These are phyloP conservation scores for Apiospora kogelbergensis DNA, from an alignment of 2,329 filamentous ascomycete species.

Conservation along the genomic window DNA sequence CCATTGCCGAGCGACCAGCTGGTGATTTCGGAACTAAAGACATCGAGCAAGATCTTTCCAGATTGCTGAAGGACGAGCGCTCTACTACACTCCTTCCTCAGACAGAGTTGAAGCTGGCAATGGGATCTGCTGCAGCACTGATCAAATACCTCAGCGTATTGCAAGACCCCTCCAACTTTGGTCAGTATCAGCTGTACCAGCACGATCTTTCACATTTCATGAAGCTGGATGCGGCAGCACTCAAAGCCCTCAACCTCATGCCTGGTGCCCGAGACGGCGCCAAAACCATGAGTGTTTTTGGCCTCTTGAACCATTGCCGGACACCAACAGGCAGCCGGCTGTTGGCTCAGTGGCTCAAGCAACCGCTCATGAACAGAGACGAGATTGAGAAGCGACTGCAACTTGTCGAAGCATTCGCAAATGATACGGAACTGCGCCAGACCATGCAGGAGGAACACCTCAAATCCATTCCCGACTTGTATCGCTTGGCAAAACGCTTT, in stretches of 20 bases:
- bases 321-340: constrained; percentile 89
- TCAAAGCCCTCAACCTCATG: constrained; percentile 96
- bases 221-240: constrained; percentile 93
- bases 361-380: constrained; percentile 86
- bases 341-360: constrained; percentile 94
- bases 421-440: constrained; percentile 88
- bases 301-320: constrained; percentile 95
- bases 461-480: constrained; percentile 89
- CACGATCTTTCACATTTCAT: constrained; percentile 97
- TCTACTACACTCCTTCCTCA: constrained; percentile 77
- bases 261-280: constrained; percentile 89
- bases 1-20: constrained; percentile 75
- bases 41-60: constrained; percentile 90
- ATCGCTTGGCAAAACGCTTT: constrained; percentile 90
- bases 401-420: constrained; percentile 91
- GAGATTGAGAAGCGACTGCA: constrained; percentile 93
- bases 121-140: constrained; percentile 89
- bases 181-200: constrained; percentile 95
- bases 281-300: constrained; percentile 97
- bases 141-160: constrained; percentile 93
- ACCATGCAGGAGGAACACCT: constrained; percentile 97
- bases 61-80: constrained; percentile 83
- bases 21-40: constrained; percentile 85
- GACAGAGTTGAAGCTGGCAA: constrained; percentile 90
- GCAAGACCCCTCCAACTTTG: constrained; percentile 91